These are phyloP conservation scores for Alloascoidea africana DNA, from an alignment of 805 yeast species.

Conservation along the genomic window DNA sequence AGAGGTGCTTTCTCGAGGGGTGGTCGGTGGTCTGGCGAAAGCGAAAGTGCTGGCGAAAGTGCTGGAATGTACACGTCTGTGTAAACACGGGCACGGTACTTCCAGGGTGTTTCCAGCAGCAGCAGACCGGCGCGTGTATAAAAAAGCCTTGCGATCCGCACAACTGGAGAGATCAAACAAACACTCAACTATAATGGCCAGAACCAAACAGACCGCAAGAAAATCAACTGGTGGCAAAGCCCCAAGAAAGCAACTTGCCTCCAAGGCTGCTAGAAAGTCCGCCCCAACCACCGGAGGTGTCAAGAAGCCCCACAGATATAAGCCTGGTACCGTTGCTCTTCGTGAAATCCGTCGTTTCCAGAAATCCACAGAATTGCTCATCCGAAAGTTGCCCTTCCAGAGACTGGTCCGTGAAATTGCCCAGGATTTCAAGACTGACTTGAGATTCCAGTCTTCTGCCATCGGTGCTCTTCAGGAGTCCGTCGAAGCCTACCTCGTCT, in stretches of 20 bases:
- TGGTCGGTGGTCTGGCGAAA: not conserved
- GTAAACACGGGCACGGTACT: not conserved
- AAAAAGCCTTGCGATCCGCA: too few relatives aligned
- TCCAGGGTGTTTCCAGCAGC: not conserved
- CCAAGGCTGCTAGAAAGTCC: conserved; percentile 83
- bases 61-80: not conserved
- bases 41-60: too few relatives aligned
- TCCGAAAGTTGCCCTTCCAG: conserved; percentile 85
- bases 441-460: conserved; percentile 95
- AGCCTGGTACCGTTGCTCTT: conserved; percentile 91
- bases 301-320: conserved; percentile 86
- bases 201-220: conserved; percentile 83
- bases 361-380: conserved; percentile 74
- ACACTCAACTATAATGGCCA: conserved; percentile 37
- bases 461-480: conserved; percentile 97
- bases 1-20: not conserved
- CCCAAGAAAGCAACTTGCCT: conserved; percentile 84
- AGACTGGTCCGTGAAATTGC: conserved; percentile 84
- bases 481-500: conserved; percentile 94
- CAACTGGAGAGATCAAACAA: not conserved
- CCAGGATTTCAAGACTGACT: conserved; percentile 77
- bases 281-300: conserved; percentile 81
- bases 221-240: conserved; percentile 89
- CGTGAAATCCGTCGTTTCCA: conserved; percentile 89
- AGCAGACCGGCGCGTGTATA: not conserved